A percentile compares a stretch with the other conserved stretches of the same genome.
phyloP scores from a whole-genome alignment of 78 protist species.

The Dictyostelium firmibasis region DNA sequence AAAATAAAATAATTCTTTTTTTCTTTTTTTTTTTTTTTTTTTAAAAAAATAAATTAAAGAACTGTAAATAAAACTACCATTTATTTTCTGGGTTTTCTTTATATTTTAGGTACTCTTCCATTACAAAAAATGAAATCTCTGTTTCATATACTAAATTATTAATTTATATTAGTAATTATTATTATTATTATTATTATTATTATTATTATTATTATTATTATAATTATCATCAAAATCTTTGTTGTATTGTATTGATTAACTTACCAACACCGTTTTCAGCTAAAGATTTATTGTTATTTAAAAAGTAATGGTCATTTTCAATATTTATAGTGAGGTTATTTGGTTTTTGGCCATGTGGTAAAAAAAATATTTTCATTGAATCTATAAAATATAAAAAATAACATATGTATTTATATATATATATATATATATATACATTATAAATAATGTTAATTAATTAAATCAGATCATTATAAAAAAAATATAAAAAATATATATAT shows the following conservation, averaged over 20 bases:
- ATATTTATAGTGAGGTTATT: constrained; percentile 55
- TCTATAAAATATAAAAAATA: not conserved
- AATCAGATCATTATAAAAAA: too few species aligned
- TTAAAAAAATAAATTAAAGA: too few species aligned
- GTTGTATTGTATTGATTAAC: not conserved
- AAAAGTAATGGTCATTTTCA: constrained; percentile 52
- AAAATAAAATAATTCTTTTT: not conserved
- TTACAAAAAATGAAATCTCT: constrained; percentile 51
- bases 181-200: not conserved
- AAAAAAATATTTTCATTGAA: constrained; percentile 58
- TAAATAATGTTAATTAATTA: too few species aligned
- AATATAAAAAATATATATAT: not conserved
- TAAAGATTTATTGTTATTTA: constrained; percentile 34
- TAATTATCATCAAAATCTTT: not conserved
- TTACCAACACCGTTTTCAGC: constrained; percentile 40
- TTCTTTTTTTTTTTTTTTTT: not conserved
- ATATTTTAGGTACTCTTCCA: not conserved
- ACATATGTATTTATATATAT: not conserved
- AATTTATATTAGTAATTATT: not conserved
- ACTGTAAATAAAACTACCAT: not conserved
- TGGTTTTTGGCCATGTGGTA: constrained; percentile 68
- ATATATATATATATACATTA: too few species aligned
- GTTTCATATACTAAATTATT: constrained; percentile 15
- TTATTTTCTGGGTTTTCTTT: constrained; percentile 46
- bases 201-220: not conserved